Evolutionary conservation across 2,329 filamentous ascomycete genomes (phyloP).

Genomic region (Penicillium sp.): DNA sequence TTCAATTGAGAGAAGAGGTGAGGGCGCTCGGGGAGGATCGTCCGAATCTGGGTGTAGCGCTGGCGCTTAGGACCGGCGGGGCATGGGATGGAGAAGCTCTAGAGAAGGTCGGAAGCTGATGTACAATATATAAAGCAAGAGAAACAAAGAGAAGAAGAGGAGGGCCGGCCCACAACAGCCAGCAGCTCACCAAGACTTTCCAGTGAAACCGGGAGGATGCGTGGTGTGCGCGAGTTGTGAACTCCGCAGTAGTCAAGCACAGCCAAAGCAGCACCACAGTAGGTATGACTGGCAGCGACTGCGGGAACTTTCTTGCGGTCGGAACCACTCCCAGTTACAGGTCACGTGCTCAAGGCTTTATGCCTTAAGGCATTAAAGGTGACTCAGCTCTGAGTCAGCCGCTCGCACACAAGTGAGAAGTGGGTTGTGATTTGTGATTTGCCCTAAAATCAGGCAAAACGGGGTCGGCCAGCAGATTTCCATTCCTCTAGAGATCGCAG

Average conservation of each 20-base stretch:
- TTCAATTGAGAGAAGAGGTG: constrained; percentile 8
- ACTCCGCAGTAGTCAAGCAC: background rate
- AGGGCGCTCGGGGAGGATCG: constrained; percentile 23
- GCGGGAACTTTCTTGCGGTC: constrained; percentile 6
- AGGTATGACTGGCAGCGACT: background rate
- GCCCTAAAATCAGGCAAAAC: constrained; percentile 36
- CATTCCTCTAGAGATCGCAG: constrained; percentile 34
- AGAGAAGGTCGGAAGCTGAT: constrained; percentile 10
- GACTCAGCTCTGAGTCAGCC: constrained; percentile 33
- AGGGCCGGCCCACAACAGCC: constrained; percentile 23
- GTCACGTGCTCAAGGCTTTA: background rate
- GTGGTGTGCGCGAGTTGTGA: constrained; percentile 23
- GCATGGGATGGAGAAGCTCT: constrained; percentile 30
- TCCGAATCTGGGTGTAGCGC: constrained; percentile 31
- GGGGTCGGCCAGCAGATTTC: constrained; percentile 36
- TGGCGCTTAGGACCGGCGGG: constrained; percentile 48
- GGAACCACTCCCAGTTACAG: background rate
- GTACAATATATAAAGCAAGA: constrained; percentile 2
- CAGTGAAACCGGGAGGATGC: constrained; percentile 17
- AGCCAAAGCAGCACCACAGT: background rate
- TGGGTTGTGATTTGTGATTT: constrained; percentile 39
- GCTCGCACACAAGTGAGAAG: constrained; percentile 38
- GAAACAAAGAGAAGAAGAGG: constrained; percentile 16
- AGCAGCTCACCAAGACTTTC: constrained; percentile 17
- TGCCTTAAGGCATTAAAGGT: constrained; percentile 1